phyloP scores from a whole-genome alignment of 73 alveolate species.

The Paramecium caudatum region DNA sequence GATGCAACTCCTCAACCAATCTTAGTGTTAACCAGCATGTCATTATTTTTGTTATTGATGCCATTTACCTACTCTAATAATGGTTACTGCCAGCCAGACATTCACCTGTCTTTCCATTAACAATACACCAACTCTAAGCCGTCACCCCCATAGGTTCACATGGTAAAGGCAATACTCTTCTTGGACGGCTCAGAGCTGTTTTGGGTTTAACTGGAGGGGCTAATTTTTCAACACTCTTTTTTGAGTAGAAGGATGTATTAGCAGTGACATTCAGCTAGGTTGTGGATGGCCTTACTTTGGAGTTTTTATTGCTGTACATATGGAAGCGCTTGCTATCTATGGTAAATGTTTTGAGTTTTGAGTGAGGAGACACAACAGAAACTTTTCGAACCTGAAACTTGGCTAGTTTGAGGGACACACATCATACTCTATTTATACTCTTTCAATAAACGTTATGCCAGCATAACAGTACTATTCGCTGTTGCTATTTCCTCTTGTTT shows the following conservation, averaged over 20 bases:
- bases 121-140: constrained; percentile 65
- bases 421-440: not conserved
- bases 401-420: not conserved
- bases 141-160: not conserved
- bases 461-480: not conserved
- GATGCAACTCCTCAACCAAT: not conserved
- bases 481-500: not conserved
- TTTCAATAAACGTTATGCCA: not conserved
- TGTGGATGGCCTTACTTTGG: not conserved
- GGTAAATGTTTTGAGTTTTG: not conserved
- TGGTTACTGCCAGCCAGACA: constrained; percentile 24
- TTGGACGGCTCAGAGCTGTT: not conserved
- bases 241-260: not conserved
- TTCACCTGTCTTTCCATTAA: constrained; percentile 70
- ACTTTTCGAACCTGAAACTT: not conserved
- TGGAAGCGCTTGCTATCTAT: not conserved
- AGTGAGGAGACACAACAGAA: not conserved
- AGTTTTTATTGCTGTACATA: not conserved
- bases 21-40: constrained; percentile 45
- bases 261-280: not conserved
- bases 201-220: not conserved
- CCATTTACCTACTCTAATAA: constrained; percentile 34
- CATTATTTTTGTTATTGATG: constrained; percentile 60
- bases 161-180: not conserved
- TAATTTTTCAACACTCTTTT: constrained; percentile 2